These are phyloP conservation scores for Allodekkera sacchari DNA, from an alignment of 805 yeast genomes.

Conservation along the genomic window DNA sequence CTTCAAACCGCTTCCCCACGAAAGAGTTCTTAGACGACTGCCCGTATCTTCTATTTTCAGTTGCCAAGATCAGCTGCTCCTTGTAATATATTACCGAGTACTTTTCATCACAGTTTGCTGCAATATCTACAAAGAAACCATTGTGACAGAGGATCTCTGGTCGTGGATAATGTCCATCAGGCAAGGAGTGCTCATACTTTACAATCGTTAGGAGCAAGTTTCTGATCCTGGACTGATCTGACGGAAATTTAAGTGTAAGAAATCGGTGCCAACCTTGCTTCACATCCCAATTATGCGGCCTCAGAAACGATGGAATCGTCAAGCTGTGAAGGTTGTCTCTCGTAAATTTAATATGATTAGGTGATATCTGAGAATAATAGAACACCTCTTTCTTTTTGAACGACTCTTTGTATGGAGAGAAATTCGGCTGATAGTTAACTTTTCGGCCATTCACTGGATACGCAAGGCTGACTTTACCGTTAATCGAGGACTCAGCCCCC, in stretches of 20 bases:
- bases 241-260: background rate
- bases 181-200: conserved; percentile 1
- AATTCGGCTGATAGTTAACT: too few species aligned
- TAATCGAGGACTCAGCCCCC: too few species aligned
- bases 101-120: background rate
- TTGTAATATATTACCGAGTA: conserved; percentile 1
- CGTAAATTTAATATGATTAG: background rate
- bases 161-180: background rate
- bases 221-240: conserved; percentile 1
- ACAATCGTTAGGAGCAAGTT: conserved; percentile 1
- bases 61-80: conserved; percentile 1
- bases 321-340: background rate
- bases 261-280: background rate
- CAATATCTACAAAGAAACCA: conserved; percentile 2
- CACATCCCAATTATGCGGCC: conserved; percentile 1
- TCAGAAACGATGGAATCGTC: background rate
- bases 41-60: conserved; percentile 1
- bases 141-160: conserved; percentile 2
- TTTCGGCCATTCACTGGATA: too few species aligned
- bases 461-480: too few species aligned
- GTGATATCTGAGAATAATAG: conserved; percentile 2
- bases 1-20: conserved; percentile 3
- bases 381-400: conserved; percentile 1
- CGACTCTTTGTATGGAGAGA: too few species aligned
- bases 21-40: background rate